A percentile compares a stretch with the other conserved stretches of the same genome.
Evolutionary conservation across 73 alveolate genomes (phyloP).

Genomic region (Halteria grandinella): DNA sequence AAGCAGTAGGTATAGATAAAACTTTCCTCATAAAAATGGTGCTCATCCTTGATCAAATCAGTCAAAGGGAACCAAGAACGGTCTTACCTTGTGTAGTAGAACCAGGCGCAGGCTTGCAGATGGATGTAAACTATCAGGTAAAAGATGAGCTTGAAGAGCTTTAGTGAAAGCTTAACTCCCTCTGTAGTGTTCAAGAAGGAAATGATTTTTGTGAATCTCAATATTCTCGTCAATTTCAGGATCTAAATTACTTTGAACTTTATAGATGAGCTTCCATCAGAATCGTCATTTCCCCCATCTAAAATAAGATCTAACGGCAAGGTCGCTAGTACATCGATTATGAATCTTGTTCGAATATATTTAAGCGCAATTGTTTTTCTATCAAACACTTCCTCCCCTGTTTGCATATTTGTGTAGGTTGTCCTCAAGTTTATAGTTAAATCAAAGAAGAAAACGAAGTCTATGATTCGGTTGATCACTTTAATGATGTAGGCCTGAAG

Average conservation of each 20-base stretch:
- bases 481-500: no score
- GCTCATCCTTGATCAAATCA: slow-evolving; percentile 20
- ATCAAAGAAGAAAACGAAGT: slow-evolving; percentile 54
- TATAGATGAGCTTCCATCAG: no score
- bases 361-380: slow-evolving; percentile 34
- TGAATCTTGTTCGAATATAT: slow-evolving; percentile 59
- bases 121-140: slow-evolving; percentile 65
- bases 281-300: background rate
- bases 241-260: no score
- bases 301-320: slow-evolving; percentile 63
- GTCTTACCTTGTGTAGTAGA: slow-evolving; percentile 31
- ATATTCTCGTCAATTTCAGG: slow-evolving; percentile 59
- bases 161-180: slow-evolving; percentile 48
- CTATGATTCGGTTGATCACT: slow-evolving; percentile 41
- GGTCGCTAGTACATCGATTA: slow-evolving; percentile 65
- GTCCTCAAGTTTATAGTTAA: slow-evolving; percentile 64
- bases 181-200: slow-evolving; percentile 43
- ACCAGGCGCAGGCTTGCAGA: slow-evolving; percentile 73
- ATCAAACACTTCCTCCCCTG: slow-evolving; percentile 68
- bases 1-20: slow-evolving; percentile 33
- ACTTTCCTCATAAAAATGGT: slow-evolving; percentile 15
- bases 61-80: slow-evolving; percentile 64
- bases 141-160: slow-evolving; percentile 55
- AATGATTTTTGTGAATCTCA: slow-evolving; percentile 62
- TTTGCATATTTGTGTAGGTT: slow-evolving; percentile 58